These are phyloP conservation scores for Ogataea corticis DNA, from an alignment of 805 yeast genomes.

Conservation along the genomic window DNA sequence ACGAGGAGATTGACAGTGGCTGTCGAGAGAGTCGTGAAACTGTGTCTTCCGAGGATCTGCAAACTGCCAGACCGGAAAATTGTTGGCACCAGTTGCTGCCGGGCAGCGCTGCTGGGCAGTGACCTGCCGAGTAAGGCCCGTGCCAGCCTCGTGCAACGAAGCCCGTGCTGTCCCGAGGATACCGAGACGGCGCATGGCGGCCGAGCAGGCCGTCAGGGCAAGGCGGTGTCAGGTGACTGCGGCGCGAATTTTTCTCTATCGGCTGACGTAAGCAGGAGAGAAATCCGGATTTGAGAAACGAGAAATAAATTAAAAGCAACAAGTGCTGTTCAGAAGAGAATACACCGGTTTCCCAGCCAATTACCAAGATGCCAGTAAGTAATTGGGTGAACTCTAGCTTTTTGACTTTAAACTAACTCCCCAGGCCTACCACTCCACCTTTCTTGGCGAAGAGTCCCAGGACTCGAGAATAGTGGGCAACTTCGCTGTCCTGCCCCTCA, in stretches of 20 bases:
- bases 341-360: not conserved
- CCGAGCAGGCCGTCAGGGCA: too few species aligned
- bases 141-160: too few species aligned
- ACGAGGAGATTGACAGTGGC: too few species aligned
- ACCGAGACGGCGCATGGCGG: not conserved
- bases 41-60: too few species aligned
- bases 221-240: too few species aligned
- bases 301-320: not conserved
- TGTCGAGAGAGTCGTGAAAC: too few species aligned
- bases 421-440: constrained; percentile 78
- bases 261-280: too few species aligned
- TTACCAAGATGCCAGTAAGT: constrained; percentile 20
- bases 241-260: too few species aligned
- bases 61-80: too few species aligned
- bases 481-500: constrained; percentile 79
- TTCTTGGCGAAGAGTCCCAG: constrained; percentile 59
- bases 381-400: not conserved
- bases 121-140: too few species aligned
- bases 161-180: not conserved
- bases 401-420: constrained; percentile 6
- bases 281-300: not conserved
- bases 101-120: too few species aligned
- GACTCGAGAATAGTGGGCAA: constrained; percentile 72
- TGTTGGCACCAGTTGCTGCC: too few species aligned
- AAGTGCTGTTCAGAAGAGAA: not conserved